Conservation (phyloP, 495 filamentous ascomycete species). For the Penicillium pancosmium region DNA sequence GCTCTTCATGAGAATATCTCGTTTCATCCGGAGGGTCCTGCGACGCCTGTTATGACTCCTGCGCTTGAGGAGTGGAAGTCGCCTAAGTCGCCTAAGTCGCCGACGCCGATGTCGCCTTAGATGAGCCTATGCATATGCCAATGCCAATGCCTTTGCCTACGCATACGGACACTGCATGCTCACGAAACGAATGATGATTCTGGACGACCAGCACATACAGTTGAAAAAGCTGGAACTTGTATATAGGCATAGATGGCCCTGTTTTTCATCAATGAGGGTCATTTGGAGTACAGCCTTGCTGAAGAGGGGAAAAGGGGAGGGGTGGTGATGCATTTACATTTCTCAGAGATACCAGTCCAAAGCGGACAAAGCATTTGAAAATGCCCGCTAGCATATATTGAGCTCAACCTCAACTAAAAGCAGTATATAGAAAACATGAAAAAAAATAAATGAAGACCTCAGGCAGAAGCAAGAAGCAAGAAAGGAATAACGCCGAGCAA, state of each 20-base stretch:
- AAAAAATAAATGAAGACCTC: not conserved
- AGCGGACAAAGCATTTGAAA: not conserved
- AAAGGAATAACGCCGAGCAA: not conserved
- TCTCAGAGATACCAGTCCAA: conserved; percentile 2
- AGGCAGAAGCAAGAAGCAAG: conserved; percentile 2
- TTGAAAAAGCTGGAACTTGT: not conserved
- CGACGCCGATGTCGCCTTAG: not conserved
- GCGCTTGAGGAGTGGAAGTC: conserved; percentile 30
- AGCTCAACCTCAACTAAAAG: conserved; percentile 4
- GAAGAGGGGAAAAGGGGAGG: not conserved
- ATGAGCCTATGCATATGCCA: too few species aligned
- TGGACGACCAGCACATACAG: not conserved
- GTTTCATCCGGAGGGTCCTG: conserved; percentile 44
- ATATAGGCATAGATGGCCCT: conserved; percentile 8
- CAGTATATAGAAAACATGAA: not conserved
- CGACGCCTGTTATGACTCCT: conserved; percentile 47
- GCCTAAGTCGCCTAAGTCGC: conserved; percentile 12
- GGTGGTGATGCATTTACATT: not conserved
- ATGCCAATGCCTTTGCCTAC: too few species aligned
- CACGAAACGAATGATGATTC: conserved; percentile 8
- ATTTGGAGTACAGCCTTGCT: not conserved
- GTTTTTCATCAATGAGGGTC: conserved; percentile 2
- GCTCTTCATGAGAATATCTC: conserved; percentile 87
- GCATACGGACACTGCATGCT: not conserved
- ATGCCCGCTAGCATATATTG: conserved; percentile 6